Conservation (phyloP, 2,329 filamentous ascomycete genomes). For the Cercospora brassicicola region DNA sequence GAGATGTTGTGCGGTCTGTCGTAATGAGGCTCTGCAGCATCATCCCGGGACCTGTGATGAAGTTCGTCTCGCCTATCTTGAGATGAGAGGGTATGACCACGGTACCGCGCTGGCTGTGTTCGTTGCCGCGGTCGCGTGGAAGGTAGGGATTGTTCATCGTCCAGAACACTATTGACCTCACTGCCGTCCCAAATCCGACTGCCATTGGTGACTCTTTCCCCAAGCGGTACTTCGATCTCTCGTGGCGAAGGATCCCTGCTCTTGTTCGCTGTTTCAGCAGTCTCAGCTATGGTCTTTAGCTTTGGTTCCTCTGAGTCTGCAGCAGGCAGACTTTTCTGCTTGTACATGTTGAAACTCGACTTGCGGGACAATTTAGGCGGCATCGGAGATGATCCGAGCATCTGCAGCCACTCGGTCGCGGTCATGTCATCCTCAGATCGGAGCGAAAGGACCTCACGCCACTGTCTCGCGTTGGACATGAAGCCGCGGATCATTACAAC, state of each 20-base stretch:
- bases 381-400: constrained; percentile 68
- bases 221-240: constrained; percentile 62
- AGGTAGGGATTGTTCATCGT: constrained; percentile 18
- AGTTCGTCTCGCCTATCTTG: constrained; percentile 16
- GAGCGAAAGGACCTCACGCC: constrained; percentile 82
- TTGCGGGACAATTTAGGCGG: constrained; percentile 56
- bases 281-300: constrained; percentile 12
- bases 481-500: constrained; percentile 82
- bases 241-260: constrained; percentile 41
- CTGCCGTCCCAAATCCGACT: constrained; percentile 50
- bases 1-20: constrained; percentile 19
- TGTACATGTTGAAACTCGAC: constrained; percentile 51
- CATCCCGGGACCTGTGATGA: constrained; percentile 20
- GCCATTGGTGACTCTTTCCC: constrained; percentile 54
- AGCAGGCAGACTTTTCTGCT: constrained; percentile 19
- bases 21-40: constrained; percentile 27
- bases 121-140: constrained; percentile 16
- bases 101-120: constrained; percentile 32
- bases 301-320: constrained; percentile 21
- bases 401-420: constrained; percentile 80
- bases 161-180: constrained; percentile 38
- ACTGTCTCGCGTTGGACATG: constrained; percentile 62
- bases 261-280: constrained; percentile 20
- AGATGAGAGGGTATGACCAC: constrained; percentile 21
- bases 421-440: constrained; percentile 74